A percentile compares a stretch with the other conserved stretches of the same genome.
Conservation (phyloP, 805 yeast genomes). For the Wickerhamiella occidentalis region DNA sequence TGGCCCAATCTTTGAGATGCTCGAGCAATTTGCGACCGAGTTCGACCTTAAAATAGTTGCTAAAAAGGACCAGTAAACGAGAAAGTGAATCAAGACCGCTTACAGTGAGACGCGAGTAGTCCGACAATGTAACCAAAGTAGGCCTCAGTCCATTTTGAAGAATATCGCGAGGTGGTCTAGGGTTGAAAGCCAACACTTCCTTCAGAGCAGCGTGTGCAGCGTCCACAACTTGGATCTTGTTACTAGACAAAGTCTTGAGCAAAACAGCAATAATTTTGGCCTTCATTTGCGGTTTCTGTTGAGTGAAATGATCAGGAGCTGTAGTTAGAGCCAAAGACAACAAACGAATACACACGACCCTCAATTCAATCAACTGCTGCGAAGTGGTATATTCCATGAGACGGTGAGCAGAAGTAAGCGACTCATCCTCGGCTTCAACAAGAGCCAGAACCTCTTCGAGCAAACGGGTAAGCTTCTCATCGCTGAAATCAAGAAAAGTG, state of each 20-base stretch:
- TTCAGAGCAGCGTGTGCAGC: conserved; percentile 88
- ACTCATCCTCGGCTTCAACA: conserved; percentile 96
- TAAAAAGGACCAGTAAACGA: conserved; percentile 67
- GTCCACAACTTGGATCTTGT: conserved; percentile 74
- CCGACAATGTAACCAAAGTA: conserved; percentile 87
- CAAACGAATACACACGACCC: conserved; percentile 81
- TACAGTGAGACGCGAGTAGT: conserved; percentile 79
- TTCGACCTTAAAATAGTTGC: conserved; percentile 91
- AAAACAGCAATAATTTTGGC: conserved; percentile 83
- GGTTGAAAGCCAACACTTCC: conserved; percentile 66
- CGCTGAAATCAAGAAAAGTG: conserved; percentile 74
- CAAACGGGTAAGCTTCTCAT: conserved; percentile 64
- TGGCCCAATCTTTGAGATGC: conserved; percentile 93
- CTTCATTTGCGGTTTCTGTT: conserved; percentile 49
- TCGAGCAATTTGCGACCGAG: conserved; percentile 87
- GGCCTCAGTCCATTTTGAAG: conserved; percentile 94
- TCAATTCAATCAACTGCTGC: conserved; percentile 70
- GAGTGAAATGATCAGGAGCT: conserved; percentile 60
- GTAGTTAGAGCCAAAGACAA: conserved; percentile 73
- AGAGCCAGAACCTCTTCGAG: conserved; percentile 82
- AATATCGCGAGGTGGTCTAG: conserved; percentile 79
- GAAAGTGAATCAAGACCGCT: conserved; percentile 88
- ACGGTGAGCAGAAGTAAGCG: conserved; percentile 76
- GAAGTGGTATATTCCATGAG: conserved; percentile 78
- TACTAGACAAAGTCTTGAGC: conserved; percentile 81